phyloP scores from a whole-genome alignment of 495 filamentous ascomycete species.

The Penicillium diatomitis region DNA sequence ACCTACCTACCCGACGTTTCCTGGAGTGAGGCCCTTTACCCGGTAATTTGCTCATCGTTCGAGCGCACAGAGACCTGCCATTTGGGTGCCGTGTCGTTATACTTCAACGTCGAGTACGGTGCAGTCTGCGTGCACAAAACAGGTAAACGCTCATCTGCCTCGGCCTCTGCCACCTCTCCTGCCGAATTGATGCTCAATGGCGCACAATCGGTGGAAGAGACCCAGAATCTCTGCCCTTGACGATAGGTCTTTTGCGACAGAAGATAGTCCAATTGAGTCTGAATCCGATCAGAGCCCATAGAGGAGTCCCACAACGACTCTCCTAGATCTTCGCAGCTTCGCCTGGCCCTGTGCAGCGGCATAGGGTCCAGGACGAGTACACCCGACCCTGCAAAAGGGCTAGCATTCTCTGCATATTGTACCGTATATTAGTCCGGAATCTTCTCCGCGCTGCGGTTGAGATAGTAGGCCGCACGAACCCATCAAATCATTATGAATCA shows the following conservation, averaged over 20 bases:
- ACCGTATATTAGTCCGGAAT: too few relatives aligned
- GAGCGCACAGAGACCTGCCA: conserved; percentile 16
- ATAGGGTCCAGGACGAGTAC: conserved; percentile 12
- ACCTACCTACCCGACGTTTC: too few relatives aligned
- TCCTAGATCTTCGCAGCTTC: conserved; percentile 10
- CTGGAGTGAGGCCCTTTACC: conserved; percentile 1
- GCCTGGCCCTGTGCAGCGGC: conserved; percentile 8
- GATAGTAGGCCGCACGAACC: neutral
- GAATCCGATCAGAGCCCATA: neutral
- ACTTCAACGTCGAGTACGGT: conserved; percentile 7
- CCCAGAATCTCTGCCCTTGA: conserved; percentile 9
- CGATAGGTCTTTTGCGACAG: conserved; percentile 4
- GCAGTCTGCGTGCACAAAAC: conserved; percentile 16
- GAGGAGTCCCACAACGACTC: conserved; percentile 9
- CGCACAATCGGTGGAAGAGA: conserved; percentile 2
- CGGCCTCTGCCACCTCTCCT: conserved; percentile 5
- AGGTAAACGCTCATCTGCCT: conserved; percentile 4
- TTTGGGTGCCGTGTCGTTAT: conserved; percentile 5
- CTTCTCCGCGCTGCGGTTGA: neutral
- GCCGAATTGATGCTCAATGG: conserved; percentile 6
- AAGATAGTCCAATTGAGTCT: conserved; percentile 10
- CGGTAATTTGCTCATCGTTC: conserved; percentile 11
- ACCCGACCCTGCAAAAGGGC: conserved; percentile 10
- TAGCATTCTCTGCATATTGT: conserved; percentile 6
- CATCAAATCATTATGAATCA: conserved; percentile 17